Conservation (phyloP, 106 monocot genomes). For the Acorus gramineus region DNA sequence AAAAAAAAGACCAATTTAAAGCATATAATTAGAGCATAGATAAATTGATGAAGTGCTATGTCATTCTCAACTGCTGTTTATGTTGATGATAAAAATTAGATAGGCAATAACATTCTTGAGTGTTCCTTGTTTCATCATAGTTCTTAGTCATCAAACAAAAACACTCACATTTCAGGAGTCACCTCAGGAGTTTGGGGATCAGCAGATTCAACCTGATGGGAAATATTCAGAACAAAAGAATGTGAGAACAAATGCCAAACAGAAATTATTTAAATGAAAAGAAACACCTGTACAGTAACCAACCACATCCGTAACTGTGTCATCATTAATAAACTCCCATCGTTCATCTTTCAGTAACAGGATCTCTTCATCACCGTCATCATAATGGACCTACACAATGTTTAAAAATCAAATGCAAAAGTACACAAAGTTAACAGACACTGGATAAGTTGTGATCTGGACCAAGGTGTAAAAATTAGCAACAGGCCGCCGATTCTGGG, state of each 20-base stretch:
- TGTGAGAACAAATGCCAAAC: not conserved
- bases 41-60: no score
- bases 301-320: conserved; percentile 8
- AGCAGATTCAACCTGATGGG: not conserved
- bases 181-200: not conserved
- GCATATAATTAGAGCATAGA: no score
- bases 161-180: conserved; percentile 8
- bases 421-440: no score
- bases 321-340: conserved; percentile 6
- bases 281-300: not conserved
- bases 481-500: no score
- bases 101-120: no score
- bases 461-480: no score
- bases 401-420: not conserved
- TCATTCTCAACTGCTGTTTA: no score
- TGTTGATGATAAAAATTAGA: no score
- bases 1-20: no score
- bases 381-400: conserved; percentile 11
- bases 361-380: conserved; percentile 5
- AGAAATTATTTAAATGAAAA: not conserved
- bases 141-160: not conserved
- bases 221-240: no score
- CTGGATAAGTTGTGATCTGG: no score
- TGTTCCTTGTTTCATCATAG: no score
- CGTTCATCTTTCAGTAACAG: conserved; percentile 8